Evolutionary conservation across 2,329 filamentous ascomycete genomes (phyloP).

Genomic region (Fusarium tricinctum): DNA sequence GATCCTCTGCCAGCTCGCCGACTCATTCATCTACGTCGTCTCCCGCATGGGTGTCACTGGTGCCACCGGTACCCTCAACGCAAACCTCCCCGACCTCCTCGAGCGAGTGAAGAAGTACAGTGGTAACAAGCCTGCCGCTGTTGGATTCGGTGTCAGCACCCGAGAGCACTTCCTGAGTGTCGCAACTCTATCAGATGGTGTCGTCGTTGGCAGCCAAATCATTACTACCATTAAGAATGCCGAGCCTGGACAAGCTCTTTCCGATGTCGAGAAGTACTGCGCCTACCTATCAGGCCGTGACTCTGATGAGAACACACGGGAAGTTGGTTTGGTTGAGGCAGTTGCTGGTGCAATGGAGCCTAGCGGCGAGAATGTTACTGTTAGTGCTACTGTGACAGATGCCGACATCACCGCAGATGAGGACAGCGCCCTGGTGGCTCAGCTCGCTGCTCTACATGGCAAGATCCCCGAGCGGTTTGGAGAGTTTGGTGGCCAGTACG

Average conservation of each 20-base stretch:
- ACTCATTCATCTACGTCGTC: constrained; percentile 99
- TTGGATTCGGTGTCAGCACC: constrained; percentile 97
- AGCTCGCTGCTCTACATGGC: constrained; percentile 85
- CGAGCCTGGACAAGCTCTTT: constrained; percentile 58
- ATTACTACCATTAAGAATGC: constrained; percentile 77
- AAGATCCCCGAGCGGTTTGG: constrained; percentile 90
- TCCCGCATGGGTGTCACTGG: constrained; percentile 98
- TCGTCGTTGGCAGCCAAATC: constrained; percentile 97
- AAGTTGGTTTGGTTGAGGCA: constrained; percentile 79
- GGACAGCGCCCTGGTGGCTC: constrained; percentile 77
- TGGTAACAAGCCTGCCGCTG: constrained; percentile 88
- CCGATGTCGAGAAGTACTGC: constrained; percentile 89
- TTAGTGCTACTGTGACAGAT: constrained; percentile 73
- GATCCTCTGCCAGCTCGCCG: constrained; percentile 93
- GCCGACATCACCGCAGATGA: constrained; percentile 71
- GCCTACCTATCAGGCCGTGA: constrained; percentile 72
- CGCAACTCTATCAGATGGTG: constrained; percentile 87
- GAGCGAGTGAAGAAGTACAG: constrained; percentile 92
- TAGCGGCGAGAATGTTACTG: constrained; percentile 60
- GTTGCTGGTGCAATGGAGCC: constrained; percentile 66
- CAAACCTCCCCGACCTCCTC: constrained; percentile 84
- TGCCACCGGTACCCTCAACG: constrained; percentile 84
- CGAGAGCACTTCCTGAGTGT: constrained; percentile 93
- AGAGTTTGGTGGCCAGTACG: constrained; percentile 96
- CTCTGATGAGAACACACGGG: constrained; percentile 64